Evolutionary conservation across 441 rosid species (phyloP).

Genomic region (Gossypium lobatum): DNA sequence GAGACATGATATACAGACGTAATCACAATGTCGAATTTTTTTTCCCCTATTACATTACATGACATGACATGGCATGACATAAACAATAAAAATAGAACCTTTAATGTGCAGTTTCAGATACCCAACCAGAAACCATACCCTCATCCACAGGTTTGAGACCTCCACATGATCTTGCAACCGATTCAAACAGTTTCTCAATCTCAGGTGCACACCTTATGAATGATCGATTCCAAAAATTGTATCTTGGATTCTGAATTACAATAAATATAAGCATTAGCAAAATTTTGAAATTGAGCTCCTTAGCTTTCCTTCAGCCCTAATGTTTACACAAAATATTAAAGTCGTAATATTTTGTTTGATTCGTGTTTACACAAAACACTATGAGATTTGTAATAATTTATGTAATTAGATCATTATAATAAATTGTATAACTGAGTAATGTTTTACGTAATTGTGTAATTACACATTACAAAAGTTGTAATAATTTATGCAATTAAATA

Average conservation of each 20-base stretch:
- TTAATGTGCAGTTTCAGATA: conserved; percentile 34
- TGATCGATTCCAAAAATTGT: conserved; percentile 84
- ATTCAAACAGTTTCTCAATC: conserved; percentile 94
- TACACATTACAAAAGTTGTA: too few species aligned
- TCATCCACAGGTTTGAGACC: conserved; percentile 89
- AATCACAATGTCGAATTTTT: too few species aligned
- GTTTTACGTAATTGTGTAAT: too few species aligned
- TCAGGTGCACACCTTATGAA: conserved; percentile 96
- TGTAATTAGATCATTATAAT: too few species aligned
- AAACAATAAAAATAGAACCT: neutral
- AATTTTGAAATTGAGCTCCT: neutral
- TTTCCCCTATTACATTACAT: neutral
- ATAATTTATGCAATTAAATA: too few species aligned
- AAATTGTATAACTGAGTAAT: too few species aligned
- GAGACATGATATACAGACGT: neutral
- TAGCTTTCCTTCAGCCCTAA: too few species aligned
- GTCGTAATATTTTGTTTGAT: too few species aligned
- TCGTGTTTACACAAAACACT: too few species aligned
- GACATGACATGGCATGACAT: neutral
- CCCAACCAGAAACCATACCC: conserved; percentile 84
- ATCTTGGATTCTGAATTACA: conserved; percentile 76
- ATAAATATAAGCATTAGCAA: neutral
- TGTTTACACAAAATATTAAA: too few species aligned
- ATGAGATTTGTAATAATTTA: too few species aligned
- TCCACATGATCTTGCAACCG: conserved; percentile 92